A percentile compares a stretch with the other conserved stretches of the same genome.
These are phyloP conservation scores for Flaveria sonorensis DNA, from an alignment of 129 eudicot species.

Conservation along the genomic window DNA sequence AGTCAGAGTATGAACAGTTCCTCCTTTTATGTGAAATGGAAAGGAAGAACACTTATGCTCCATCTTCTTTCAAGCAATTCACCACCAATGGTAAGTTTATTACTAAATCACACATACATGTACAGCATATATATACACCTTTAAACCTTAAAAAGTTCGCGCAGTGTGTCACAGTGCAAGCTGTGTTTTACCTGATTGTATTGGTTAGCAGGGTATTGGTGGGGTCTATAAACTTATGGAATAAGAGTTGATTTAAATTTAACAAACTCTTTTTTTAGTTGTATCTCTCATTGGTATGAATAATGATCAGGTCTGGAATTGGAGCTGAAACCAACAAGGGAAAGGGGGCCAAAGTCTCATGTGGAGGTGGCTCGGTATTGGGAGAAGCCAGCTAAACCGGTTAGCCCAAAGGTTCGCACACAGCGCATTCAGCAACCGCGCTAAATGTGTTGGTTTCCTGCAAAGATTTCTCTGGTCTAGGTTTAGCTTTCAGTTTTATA, in stretches of 20 bases:
- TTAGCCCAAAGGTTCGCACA: slow-evolving; percentile 52
- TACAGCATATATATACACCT: too few relatives aligned
- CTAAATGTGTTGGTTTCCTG: slow-evolving; percentile 32
- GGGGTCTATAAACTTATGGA: too few relatives aligned
- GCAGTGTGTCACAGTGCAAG: too few relatives aligned
- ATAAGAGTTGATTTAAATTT: too few relatives aligned
- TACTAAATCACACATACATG: too few relatives aligned
- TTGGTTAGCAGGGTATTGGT: too few relatives aligned
- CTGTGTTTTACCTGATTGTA: too few relatives aligned
- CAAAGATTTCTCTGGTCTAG: slow-evolving; percentile 40
- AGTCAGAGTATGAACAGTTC: slow-evolving; percentile 86
- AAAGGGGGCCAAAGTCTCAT: slow-evolving; percentile 45
- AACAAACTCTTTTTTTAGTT: neutral
- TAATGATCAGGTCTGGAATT: slow-evolving; percentile 42
- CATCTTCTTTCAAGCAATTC: slow-evolving; percentile 32
- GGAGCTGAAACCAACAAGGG: slow-evolving; percentile 40
- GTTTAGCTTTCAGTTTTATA: slow-evolving; percentile 26
- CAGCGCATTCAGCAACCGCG: slow-evolving; percentile 91
- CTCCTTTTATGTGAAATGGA: slow-evolving; percentile 56
- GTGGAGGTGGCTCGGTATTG: slow-evolving; percentile 51
- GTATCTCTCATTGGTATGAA: neutral
- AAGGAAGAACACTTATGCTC: slow-evolving; percentile 30
- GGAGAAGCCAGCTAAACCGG: slow-evolving; percentile 86
- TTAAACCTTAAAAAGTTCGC: too few relatives aligned
- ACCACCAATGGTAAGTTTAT: slow-evolving; percentile 49